These are phyloP conservation scores for Aotearoamyces nothofagi DNA, from an alignment of 2,329 filamentous ascomycete species.

Conservation along the genomic window DNA sequence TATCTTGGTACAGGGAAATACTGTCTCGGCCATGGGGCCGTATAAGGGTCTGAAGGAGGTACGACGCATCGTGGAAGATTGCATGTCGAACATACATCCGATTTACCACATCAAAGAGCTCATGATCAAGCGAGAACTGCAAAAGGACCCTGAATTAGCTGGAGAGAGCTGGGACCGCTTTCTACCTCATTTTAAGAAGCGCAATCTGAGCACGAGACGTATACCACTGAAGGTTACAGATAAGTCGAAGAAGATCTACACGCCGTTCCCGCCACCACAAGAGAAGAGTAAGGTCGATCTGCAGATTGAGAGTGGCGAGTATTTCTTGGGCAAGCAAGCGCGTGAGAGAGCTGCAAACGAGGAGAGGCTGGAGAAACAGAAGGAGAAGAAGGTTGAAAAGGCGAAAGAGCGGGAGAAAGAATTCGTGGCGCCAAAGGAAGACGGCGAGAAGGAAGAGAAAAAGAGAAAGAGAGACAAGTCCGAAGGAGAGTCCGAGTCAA, in stretches of 20 bases:
- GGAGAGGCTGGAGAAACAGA: constrained; percentile 71
- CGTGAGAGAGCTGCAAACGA: constrained; percentile 74
- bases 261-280: constrained; percentile 88
- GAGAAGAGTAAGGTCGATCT: constrained; percentile 98
- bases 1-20: constrained; percentile 92
- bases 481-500: constrained; percentile 10
- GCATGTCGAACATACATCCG: constrained; percentile 86
- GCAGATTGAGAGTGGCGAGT: constrained; percentile 96
- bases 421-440: constrained; percentile 76
- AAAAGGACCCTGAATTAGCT: constrained; percentile 73
- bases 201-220: constrained; percentile 69
- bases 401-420: constrained; percentile 71
- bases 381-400: constrained; percentile 77
- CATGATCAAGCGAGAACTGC: constrained; percentile 86
- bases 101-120: constrained; percentile 90
- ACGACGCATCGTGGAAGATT: constrained; percentile 78
- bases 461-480: constrained; percentile 28
- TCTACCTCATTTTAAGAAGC: constrained; percentile 93
- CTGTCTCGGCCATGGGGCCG: constrained; percentile 78
- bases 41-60: constrained; percentile 92
- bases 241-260: constrained; percentile 89
- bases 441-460: constrained; percentile 34
- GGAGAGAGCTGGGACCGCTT: constrained; percentile 93
- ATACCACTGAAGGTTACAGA: constrained; percentile 77
- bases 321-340: constrained; percentile 84